phyloP scores from a whole-genome alignment of 257 asterid genomes.

The Linderniella brevidens region DNA sequence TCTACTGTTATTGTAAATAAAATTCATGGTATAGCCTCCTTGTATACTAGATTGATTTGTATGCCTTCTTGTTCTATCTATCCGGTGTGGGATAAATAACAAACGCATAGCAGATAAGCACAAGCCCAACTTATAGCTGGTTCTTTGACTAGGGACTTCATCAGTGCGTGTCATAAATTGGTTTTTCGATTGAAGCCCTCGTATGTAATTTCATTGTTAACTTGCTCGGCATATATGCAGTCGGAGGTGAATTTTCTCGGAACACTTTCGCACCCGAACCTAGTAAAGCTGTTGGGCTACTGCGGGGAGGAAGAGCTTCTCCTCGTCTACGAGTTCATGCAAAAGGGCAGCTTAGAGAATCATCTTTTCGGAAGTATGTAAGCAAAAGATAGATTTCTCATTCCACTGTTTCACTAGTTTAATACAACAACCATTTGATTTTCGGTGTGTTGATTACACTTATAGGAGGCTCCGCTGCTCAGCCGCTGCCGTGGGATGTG shows the following conservation, averaged over 20 bases:
- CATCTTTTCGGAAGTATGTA: not conserved
- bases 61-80: no score
- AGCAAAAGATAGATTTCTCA: not conserved
- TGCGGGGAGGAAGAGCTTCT: constrained; percentile 19
- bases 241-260: constrained; percentile 30
- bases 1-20: no score
- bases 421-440: not conserved
- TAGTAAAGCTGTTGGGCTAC: constrained; percentile 29
- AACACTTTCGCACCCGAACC: constrained; percentile 28
- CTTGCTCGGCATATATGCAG: constrained; percentile 21
- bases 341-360: constrained; percentile 1
- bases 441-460: not conserved
- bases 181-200: not conserved
- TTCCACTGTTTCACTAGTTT: not conserved
- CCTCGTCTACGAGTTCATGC: constrained; percentile 24
- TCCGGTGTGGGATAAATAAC: no score
- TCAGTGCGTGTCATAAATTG: no score
- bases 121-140: no score
- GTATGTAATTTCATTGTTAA: not conserved
- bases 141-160: no score
- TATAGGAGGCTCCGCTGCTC: not conserved
- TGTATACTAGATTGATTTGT: no score
- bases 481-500: not conserved
- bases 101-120: no score
- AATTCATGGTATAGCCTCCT: no score